phyloP scores from a whole-genome alignment of 345 rosid species.

The Moringa oleifera region DNA sequence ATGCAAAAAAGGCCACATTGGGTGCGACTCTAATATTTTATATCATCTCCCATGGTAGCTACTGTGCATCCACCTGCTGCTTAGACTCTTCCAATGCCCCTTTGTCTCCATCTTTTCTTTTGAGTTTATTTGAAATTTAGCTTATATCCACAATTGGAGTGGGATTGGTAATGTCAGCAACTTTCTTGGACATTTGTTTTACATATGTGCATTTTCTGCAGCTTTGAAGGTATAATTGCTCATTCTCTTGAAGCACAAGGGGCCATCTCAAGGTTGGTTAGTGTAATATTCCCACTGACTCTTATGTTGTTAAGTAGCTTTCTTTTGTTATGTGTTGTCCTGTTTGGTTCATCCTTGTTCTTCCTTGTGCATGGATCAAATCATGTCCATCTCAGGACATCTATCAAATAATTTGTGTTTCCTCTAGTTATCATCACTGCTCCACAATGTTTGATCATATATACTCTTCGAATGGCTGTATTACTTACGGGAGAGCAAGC shows the following conservation, averaged over 20 bases:
- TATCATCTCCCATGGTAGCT: too few relatives aligned
- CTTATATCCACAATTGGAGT: not conserved
- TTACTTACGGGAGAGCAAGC: too few relatives aligned
- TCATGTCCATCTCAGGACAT: not conserved
- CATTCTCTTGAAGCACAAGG: conserved; percentile 85
- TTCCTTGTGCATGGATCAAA: conserved; percentile 9
- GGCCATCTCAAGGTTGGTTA: conserved; percentile 67
- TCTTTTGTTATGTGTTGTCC: not conserved
- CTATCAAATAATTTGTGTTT: not conserved
- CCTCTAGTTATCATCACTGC: too few relatives aligned
- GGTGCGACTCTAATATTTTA: too few relatives aligned
- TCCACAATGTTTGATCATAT: too few relatives aligned
- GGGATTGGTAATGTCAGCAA: not conserved
- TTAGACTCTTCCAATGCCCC: not conserved
- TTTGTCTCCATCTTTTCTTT: not conserved
- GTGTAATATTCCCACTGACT: conserved; percentile 15
- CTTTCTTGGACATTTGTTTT: conserved; percentile 13
- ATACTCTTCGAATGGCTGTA: too few relatives aligned
- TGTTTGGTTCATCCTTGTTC: not conserved
- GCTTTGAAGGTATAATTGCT: conserved; percentile 83
- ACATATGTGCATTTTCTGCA: conserved; percentile 30
- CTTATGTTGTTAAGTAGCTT: conserved; percentile 14
- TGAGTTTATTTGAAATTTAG: not conserved
- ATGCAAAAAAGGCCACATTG: too few relatives aligned
- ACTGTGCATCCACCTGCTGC: too few relatives aligned